Percentiles rank a stretch among this genome's conserved stretches.
phyloP scores from a whole-genome alignment of 192 early-diverging fungal species.

The Coemansia reversa region DNA sequence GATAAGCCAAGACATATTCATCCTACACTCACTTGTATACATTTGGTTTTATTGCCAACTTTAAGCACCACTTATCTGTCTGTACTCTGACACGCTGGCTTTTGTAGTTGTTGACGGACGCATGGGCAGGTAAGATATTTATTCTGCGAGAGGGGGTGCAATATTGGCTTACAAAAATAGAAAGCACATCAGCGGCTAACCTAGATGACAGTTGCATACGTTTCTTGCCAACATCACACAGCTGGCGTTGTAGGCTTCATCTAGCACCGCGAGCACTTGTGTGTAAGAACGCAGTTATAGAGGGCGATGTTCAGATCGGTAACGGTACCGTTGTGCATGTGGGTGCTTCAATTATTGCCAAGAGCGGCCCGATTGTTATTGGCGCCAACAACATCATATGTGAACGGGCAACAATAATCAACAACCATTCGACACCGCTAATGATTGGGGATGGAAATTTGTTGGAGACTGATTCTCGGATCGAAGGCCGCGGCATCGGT shows the following conservation, averaged over 20 bases:
- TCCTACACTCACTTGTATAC: background rate
- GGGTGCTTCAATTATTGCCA: slow-evolving; percentile 49
- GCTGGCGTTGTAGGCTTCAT: slow-evolving; percentile 25
- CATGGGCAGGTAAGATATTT: slow-evolving; percentile 35
- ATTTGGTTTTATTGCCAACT: background rate
- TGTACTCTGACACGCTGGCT: slow-evolving; percentile 13
- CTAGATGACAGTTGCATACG: too few species aligned
- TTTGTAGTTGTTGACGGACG: slow-evolving; percentile 3
- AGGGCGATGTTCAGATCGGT: slow-evolving; percentile 49
- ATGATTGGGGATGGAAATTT: slow-evolving; percentile 50
- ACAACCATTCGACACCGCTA: slow-evolving; percentile 35
- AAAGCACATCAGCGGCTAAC: background rate
- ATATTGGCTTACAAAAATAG: too few species aligned
- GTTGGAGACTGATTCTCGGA: slow-evolving; percentile 39
- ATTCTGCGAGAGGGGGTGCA: background rate
- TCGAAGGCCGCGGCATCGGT: slow-evolving; percentile 49
- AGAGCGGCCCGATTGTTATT: slow-evolving; percentile 49
- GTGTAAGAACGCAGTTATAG: slow-evolving; percentile 43
- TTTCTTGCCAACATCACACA: background rate
- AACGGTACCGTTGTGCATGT: slow-evolving; percentile 50
- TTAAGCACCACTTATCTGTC: background rate
- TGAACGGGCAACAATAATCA: slow-evolving; percentile 43
- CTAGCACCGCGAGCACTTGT: slow-evolving; percentile 48
- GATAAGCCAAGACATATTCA: too few species aligned
- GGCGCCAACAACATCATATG: slow-evolving; percentile 52